phyloP scores from a whole-genome alignment of 1,284 basidiomycete species.

The Cryptococcus hybrid region DNA sequence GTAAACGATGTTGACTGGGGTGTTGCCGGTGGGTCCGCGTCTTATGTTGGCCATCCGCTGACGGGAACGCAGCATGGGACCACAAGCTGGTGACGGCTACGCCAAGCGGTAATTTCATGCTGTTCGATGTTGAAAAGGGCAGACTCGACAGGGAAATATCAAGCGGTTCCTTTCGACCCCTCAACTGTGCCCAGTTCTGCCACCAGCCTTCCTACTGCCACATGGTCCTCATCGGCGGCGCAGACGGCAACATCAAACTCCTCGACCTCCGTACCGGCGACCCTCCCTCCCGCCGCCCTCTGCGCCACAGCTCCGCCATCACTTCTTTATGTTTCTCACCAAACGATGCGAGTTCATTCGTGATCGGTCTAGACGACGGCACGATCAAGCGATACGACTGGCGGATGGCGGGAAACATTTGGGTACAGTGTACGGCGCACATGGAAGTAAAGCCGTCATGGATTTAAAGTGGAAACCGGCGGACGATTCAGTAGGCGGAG shows the following conservation, averaged over 20 bases:
- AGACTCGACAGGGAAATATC: constrained; percentile 69
- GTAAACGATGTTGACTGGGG: constrained; percentile 73
- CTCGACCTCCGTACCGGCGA: constrained; percentile 73
- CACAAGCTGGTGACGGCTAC: constrained; percentile 80
- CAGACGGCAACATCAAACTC: constrained; percentile 58
- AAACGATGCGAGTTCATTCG: constrained; percentile 63
- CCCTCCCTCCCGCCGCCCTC: constrained; percentile 62
- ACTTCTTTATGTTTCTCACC: constrained; percentile 72
- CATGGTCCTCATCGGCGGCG: constrained; percentile 76
- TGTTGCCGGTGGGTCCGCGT: constrained; percentile 60
- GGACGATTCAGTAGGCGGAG: constrained; percentile 22
- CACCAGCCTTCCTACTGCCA: constrained; percentile 62
- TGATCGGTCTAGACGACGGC: constrained; percentile 78
- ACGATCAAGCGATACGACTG: constrained; percentile 68
- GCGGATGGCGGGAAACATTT: constrained; percentile 60
- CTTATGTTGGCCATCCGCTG: background rate
- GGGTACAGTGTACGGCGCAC: constrained; percentile 73
- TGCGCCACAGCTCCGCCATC: constrained; percentile 70
- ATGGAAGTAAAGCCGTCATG: constrained; percentile 67
- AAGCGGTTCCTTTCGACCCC: constrained; percentile 71
- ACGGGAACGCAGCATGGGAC: constrained; percentile 60
- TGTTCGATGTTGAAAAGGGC: constrained; percentile 75
- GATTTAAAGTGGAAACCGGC: constrained; percentile 67
- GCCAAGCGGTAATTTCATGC: constrained; percentile 75
- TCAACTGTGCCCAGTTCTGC: constrained; percentile 61